A percentile compares a stretch with the other conserved stretches of the same genome.
phyloP scores from a whole-genome alignment of 2,329 filamentous ascomycete genomes.

The Penicillium sp. region DNA sequence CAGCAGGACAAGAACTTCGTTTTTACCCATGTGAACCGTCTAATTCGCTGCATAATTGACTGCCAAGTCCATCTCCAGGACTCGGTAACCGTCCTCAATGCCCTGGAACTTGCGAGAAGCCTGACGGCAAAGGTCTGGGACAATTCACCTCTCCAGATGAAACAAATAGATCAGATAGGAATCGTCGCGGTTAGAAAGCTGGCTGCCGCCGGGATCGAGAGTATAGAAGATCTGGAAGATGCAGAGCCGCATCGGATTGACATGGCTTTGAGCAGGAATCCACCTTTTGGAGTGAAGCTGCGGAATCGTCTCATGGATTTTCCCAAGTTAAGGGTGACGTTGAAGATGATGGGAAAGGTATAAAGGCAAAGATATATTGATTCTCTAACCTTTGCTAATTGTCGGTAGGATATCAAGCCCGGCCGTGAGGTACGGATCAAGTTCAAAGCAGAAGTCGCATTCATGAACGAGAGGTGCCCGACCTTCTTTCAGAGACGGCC shows the following conservation, averaged over 20 bases:
- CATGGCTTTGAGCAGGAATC: constrained; percentile 74
- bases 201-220: constrained; percentile 70
- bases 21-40: constrained; percentile 70
- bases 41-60: constrained; percentile 77
- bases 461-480: constrained; percentile 68
- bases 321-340: constrained; percentile 66
- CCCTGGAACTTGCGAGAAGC: constrained; percentile 78
- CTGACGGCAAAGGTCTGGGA: constrained; percentile 82
- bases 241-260: constrained; percentile 77
- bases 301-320: constrained; percentile 70
- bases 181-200: constrained; percentile 76
- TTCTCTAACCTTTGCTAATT: constrained; percentile 16
- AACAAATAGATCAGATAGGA: constrained; percentile 81
- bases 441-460: constrained; percentile 71
- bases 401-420: constrained; percentile 36
- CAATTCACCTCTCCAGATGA: constrained; percentile 76
- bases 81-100: constrained; percentile 68
- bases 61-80: constrained; percentile 70
- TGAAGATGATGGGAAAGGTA: constrained; percentile 57
- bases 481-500: constrained; percentile 67
- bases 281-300: constrained; percentile 78
- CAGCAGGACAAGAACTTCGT: constrained; percentile 65
- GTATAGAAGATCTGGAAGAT: constrained; percentile 70
- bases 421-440: constrained; percentile 59
- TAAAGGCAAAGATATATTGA: constrained; percentile 25